Evolutionary conservation across 192 early-diverging fungal species (phyloP), one percentile per base, ranked within the genome.

Genomic region (Coemansia sp.): DNA sequence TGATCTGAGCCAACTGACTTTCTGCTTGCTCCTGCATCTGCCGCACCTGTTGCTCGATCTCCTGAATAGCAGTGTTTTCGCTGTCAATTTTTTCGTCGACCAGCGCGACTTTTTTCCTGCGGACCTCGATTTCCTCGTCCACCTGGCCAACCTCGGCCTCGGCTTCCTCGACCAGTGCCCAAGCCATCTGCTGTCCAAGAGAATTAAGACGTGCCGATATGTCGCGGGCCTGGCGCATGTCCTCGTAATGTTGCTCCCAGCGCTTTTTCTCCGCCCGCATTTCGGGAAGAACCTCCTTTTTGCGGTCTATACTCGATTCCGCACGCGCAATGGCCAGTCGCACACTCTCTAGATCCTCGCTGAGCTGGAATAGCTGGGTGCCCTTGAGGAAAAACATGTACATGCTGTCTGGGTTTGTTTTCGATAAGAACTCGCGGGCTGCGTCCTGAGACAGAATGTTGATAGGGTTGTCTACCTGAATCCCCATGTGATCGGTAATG

Each of bases 401-500:
- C 84, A 96, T 97, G 38, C 95, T 94, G 61, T 91, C 84, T 2
- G 93, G 70, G 15, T 91, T 91, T 43, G 89, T 92, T 52, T 89
- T 89, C 35, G 89, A 88, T 14, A 99, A 83, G 60, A 99, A 98
- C 81, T 91, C 89, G 32, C 93, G 87, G 8, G 97, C 96, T 5
- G 91, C 90, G 63, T 98, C 97, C 67, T 99, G 97, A 2, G 91
- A 94, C 9, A 99, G 88, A 15, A 97, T 89, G 64, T 92, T 93
- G 72, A 99, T 86, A 8, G 97, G 96, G 65, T 99, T 99, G 73
- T 93, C 91, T 39, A 98, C 90, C 66, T 94, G 88, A 51, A 99
- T 96, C 6, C 86, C 88, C 88, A 97, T 90, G 68, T 94, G 90
- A 73, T 98, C 96, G 28, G 85, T 87, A 38, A 99, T 94, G 0